Evolutionary conservation across 352 stramenopile genomes (phyloP).

Genomic region (Vaucheria bursata): DNA sequence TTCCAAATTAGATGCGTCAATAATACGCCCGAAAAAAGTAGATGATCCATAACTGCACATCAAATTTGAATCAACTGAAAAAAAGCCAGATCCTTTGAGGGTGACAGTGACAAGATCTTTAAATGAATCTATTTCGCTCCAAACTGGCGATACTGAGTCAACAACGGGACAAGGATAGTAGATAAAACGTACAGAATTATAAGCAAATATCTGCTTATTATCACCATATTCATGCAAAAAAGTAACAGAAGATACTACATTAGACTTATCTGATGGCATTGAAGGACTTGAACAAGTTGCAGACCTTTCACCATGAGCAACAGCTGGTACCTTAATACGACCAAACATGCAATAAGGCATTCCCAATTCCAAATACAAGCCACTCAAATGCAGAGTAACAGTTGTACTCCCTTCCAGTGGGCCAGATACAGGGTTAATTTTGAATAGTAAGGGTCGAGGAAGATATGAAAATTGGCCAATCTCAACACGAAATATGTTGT

Average conservation of each 20-base stretch:
- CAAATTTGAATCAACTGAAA: neutral
- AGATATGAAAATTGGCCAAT: neutral
- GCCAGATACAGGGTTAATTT: neutral
- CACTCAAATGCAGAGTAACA: neutral
- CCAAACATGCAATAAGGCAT: neutral
- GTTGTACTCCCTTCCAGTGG: neutral
- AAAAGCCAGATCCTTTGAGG: neutral
- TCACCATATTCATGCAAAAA: neutral
- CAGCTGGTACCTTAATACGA: neutral
- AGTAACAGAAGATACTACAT: neutral
- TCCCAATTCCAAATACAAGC: neutral
- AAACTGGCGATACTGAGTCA: neutral
- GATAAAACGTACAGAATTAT: neutral
- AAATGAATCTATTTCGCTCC: too few relatives aligned
- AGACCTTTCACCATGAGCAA: neutral
- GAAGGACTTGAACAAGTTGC: neutral
- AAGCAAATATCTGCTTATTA: neutral
- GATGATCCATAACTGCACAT: neutral
- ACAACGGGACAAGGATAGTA: neutral
- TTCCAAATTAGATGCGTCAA: neutral
- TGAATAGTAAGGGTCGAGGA: neutral
- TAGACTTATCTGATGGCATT: neutral
- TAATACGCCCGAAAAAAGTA: neutral
- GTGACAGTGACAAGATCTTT: too few relatives aligned
- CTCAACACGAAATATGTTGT: neutral